A percentile compares a stretch with the other conserved stretches of the same genome.
Evolutionary conservation across 768 basidiomycete genomes (phyloP).

Genomic region (Macrolepiota fuliginosa): DNA sequence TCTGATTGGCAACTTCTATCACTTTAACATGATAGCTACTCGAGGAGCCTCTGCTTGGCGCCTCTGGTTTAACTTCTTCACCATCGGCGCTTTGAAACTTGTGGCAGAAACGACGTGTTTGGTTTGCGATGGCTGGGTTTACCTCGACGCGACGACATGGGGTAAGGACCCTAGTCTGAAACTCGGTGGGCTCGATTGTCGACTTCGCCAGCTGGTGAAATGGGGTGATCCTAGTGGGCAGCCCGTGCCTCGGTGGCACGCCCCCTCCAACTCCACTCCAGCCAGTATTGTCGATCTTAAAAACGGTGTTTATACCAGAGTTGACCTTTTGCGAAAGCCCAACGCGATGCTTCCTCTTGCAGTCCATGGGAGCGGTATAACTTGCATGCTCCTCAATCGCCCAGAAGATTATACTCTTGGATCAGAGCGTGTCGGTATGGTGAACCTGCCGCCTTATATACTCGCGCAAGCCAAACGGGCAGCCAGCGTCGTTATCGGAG

Average conservation of each 20-base stretch:
- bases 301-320: background rate
- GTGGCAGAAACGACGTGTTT: constrained; percentile 17
- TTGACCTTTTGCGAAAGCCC: background rate
- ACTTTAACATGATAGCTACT: background rate
- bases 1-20: background rate
- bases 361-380: constrained; percentile 18
- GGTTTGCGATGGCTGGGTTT: constrained; percentile 15
- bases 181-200: constrained; percentile 14
- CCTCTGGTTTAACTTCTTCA: constrained; percentile 4
- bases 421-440: constrained; percentile 18
- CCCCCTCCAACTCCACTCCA: background rate
- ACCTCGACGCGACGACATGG: constrained; percentile 11
- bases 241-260: background rate
- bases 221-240: constrained; percentile 14
- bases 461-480: constrained; percentile 12
- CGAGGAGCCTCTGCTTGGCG: background rate
- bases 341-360: constrained; percentile 15
- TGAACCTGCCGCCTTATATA: constrained; percentile 18
- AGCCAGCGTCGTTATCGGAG: background rate
- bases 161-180: background rate
- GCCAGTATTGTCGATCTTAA: constrained; percentile 13
- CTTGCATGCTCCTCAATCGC: constrained; percentile 19
- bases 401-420: constrained; percentile 1
- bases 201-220: constrained; percentile 3
- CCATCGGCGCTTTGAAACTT: constrained; percentile 5